A percentile compares a stretch with the other conserved stretches of the same genome.
Conservation (phyloP, 1,284 basidiomycete species). For the Bjerkandera adusta region DNA sequence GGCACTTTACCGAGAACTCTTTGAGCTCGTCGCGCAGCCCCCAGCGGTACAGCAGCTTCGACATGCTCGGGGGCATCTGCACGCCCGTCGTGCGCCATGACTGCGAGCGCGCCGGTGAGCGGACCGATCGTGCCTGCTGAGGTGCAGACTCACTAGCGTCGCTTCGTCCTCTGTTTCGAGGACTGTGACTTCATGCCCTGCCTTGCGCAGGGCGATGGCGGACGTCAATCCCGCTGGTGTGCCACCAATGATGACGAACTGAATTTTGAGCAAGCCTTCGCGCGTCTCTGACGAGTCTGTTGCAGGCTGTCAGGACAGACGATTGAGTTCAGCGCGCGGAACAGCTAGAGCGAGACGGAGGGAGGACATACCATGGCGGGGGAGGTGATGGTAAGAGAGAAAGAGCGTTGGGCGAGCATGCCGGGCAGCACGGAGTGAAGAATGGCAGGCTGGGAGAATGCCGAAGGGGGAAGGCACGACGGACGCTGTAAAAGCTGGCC, state of each 20-base stretch:
- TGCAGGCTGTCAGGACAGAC: too few relatives aligned
- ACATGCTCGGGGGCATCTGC: conserved; percentile 28
- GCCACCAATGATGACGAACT: conserved; percentile 32
- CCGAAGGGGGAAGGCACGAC: too few relatives aligned
- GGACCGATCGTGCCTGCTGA: too few relatives aligned
- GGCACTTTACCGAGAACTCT: conserved; percentile 14
- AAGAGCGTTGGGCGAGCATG: too few relatives aligned
- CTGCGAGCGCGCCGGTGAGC: conserved; percentile 17
- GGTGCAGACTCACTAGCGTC: conserved; percentile 22
- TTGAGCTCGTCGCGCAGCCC: conserved; percentile 25
- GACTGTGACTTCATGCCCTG: conserved; percentile 32
- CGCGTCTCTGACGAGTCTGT: too few relatives aligned
- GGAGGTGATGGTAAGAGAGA: too few relatives aligned
- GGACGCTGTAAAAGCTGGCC: too few relatives aligned
- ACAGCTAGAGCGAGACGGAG: too few relatives aligned
- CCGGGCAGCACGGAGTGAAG: too few relatives aligned
- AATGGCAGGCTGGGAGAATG: too few relatives aligned
- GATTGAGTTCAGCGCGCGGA: too few relatives aligned
- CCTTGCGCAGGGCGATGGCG: conserved; percentile 27
- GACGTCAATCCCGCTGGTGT: conserved; percentile 29
- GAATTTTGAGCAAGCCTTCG: conserved; percentile 25
- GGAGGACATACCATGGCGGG: too few relatives aligned
- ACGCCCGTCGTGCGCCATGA: conserved; percentile 22
- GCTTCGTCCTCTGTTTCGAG: conserved; percentile 22
- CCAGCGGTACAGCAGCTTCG: conserved; percentile 28